These are phyloP conservation scores for Dendrobium huoshanense DNA, from an alignment of 106 monocot genomes.

Conservation along the genomic window DNA sequence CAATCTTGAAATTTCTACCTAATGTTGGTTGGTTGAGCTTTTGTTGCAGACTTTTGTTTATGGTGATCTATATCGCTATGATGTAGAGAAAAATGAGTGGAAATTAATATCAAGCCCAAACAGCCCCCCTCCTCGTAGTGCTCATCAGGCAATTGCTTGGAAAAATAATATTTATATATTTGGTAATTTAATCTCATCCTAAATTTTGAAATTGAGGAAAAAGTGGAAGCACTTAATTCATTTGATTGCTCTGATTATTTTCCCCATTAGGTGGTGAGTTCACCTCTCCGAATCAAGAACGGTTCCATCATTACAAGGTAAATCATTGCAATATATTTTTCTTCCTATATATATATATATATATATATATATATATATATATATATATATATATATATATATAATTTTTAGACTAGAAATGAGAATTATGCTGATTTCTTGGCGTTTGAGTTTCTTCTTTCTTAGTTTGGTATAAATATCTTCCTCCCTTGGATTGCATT, in stretches of 20 bases:
- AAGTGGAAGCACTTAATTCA: neutral
- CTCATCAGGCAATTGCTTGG: constrained; percentile 94
- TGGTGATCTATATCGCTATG: constrained; percentile 97
- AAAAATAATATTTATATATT: constrained; percentile 88
- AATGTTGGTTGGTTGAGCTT: constrained; percentile 12
- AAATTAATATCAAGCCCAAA: constrained; percentile 90
- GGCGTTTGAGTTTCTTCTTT: neutral
- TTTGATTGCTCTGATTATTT: neutral
- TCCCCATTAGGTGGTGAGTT: constrained; percentile 78
- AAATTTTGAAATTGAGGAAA: neutral
- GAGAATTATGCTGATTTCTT: neutral
- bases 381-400: neutral
- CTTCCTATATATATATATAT: neutral
- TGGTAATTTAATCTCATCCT: constrained; percentile 38
- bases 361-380: no score
- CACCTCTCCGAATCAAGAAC: constrained; percentile 97
- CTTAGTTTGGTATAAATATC: neutral
- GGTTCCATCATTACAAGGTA: constrained; percentile 99
- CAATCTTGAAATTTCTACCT: neutral
- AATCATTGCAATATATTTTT: neutral
- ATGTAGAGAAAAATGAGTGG: constrained; percentile 96
- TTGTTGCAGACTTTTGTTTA: constrained; percentile 90
- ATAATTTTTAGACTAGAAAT: neutral
- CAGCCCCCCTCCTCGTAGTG: constrained; percentile 92
- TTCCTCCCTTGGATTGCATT: neutral